Percentiles rank a stretch among this genome's conserved stretches.
Conservation (phyloP, 2,329 filamentous ascomycete genomes). For the Whalleya microplaca region DNA sequence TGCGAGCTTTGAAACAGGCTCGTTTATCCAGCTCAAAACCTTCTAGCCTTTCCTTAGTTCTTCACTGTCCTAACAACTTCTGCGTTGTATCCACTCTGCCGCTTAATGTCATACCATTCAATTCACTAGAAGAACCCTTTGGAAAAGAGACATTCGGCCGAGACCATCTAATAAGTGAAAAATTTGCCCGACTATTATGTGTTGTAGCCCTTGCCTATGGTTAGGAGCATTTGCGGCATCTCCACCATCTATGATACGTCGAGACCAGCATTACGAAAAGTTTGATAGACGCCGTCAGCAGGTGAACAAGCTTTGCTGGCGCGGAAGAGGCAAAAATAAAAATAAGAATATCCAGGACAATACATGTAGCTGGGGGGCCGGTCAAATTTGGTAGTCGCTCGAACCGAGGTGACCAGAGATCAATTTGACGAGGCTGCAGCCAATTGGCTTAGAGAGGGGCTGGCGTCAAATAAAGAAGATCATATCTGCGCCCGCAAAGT, state of each 20-base stretch:
- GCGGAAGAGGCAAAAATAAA: background rate
- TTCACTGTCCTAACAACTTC: background rate
- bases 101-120: background rate
- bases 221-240: background rate
- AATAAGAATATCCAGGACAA: background rate
- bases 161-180: background rate
- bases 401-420: background rate
- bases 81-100: background rate
- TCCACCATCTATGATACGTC: background rate
- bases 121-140: background rate
- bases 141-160: background rate
- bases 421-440: background rate
- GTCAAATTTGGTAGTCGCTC: background rate
- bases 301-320: background rate
- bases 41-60: conserved; percentile 5
- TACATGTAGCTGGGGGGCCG: background rate
- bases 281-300: background rate
- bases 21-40: conserved; percentile 4
- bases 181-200: background rate
- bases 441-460: background rate
- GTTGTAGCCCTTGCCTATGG: background rate
- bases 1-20: conserved; percentile 5
- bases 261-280: background rate
- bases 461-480: background rate
- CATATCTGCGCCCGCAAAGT: background rate